Percentiles rank a stretch among this genome's conserved stretches.
phyloP scores from a whole-genome alignment of 176 grass and related monocot species.

The Miscanthus lutarioriparius region DNA sequence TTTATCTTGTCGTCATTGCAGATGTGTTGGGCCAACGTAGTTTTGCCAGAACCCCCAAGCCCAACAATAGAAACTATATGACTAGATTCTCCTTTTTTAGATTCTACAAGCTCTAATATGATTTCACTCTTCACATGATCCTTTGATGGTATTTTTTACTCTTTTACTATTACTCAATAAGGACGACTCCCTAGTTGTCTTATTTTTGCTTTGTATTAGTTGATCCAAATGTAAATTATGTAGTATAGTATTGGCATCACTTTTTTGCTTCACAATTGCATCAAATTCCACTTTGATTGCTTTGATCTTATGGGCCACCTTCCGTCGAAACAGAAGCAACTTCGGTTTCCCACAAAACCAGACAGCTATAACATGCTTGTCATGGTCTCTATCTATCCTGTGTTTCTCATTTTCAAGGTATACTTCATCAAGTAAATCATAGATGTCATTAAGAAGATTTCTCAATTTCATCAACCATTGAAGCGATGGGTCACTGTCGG shows the following conservation, averaged over 20 bases:
- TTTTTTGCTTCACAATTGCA: not conserved
- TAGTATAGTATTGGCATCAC: not conserved
- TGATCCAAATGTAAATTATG: not conserved
- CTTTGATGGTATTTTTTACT: constrained; percentile 18
- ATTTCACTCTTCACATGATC: constrained; percentile 12
- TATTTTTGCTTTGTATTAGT: not conserved
- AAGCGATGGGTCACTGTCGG: no score
- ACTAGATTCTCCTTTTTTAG: not conserved
- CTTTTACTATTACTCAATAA: not conserved
- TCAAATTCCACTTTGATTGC: not conserved
- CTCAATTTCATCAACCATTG: not conserved
- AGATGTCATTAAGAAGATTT: not conserved
- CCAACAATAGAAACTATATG: constrained; percentile 22
- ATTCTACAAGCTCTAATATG: not conserved
- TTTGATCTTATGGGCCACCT: not conserved
- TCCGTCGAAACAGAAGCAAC: not conserved
- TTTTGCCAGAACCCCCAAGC: constrained; percentile 32
- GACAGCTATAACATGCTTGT: no score
- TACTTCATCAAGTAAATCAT: not conserved
- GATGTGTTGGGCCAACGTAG: constrained; percentile 24
- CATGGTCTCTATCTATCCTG: not conserved
- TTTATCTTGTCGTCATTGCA: constrained; percentile 1
- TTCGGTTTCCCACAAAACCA: no score
- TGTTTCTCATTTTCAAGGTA: not conserved
- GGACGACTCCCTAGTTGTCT: not conserved